Evolutionary conservation across 2,329 filamentous ascomycete genomes (phyloP).

Genomic region (Pseudogymnoascus sp.): DNA sequence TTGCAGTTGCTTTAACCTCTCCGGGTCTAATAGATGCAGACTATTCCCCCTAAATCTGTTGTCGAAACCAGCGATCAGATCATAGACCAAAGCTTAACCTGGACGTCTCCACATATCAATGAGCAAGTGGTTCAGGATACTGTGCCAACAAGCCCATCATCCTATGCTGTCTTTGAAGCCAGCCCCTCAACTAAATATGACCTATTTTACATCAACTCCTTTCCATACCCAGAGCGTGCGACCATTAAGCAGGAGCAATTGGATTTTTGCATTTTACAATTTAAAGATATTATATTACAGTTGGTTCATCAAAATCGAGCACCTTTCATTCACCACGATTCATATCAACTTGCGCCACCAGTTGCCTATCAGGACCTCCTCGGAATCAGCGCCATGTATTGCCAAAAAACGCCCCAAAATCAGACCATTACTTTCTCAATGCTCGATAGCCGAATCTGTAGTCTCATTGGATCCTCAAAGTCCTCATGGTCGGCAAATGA

Average conservation of each 20-base stretch:
- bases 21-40: neutral
- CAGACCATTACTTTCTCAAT: conserved; percentile 12
- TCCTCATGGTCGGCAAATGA: conserved; percentile 6
- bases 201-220: conserved; percentile 11
- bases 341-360: conserved; percentile 12
- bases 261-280: conserved; percentile 12
- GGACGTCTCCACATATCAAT: neutral
- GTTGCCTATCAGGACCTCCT: conserved; percentile 16
- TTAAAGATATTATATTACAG: conserved; percentile 11
- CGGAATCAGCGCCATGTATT: conserved; percentile 15
- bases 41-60: neutral
- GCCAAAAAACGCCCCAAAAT: conserved; percentile 12
- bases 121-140: neutral
- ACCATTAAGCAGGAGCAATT: conserved; percentile 9
- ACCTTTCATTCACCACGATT: conserved; percentile 17
- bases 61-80: neutral
- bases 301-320: conserved; percentile 14
- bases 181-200: neutral
- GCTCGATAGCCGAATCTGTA: conserved; percentile 13
- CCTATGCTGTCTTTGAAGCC: neutral
- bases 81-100: neutral
- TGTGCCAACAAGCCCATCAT: neutral
- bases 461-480: conserved; percentile 9
- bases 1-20: neutral
- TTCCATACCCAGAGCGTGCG: conserved; percentile 8